Evolutionary conservation across 352 stramenopile genomes (phyloP).

Genomic region (Globisporangium nodosum): DNA sequence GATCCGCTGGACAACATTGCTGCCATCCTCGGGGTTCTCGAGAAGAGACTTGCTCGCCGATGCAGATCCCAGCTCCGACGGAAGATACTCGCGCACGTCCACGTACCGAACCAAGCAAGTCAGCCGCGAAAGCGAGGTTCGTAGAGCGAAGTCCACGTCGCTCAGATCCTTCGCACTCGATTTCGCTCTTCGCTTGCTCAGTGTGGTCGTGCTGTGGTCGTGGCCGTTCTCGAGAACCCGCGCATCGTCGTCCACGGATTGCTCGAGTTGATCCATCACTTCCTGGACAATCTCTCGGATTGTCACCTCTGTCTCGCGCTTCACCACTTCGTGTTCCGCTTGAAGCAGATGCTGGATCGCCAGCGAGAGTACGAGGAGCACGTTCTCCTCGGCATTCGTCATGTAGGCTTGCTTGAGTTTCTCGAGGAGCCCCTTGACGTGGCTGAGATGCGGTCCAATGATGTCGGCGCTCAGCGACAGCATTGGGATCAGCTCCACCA

Average conservation of each 20-base stretch:
- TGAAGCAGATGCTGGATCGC: slow-evolving; percentile 67
- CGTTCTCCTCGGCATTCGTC: slow-evolving; percentile 55
- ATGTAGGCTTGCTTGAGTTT: slow-evolving; percentile 73
- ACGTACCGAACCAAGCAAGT: slow-evolving; percentile 58
- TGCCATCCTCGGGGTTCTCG: not conserved
- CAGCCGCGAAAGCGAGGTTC: slow-evolving; percentile 48
- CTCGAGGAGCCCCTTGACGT: slow-evolving; percentile 69
- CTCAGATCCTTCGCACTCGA: slow-evolving; percentile 39
- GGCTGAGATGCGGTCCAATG: slow-evolving; percentile 55
- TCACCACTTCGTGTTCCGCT: slow-evolving; percentile 70
- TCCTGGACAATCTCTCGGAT: slow-evolving; percentile 68
- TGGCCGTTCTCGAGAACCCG: slow-evolving; percentile 23
- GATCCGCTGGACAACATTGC: not conserved
- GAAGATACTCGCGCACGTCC: slow-evolving; percentile 60
- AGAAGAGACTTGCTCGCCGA: not conserved
- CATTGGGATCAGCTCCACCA: slow-evolving; percentile 75
- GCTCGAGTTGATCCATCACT: slow-evolving; percentile 53
- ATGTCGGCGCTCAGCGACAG: slow-evolving; percentile 53
- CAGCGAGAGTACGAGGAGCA: slow-evolving; percentile 60
- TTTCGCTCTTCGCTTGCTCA: slow-evolving; percentile 10
- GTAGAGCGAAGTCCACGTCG: slow-evolving; percentile 67
- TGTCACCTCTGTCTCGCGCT: slow-evolving; percentile 72
- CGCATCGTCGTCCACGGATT: slow-evolving; percentile 46
- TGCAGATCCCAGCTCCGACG: slow-evolving; percentile 8
- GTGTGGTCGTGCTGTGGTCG: slow-evolving; percentile 10